Base-by-base conservation (phyloP, 306 rosid genomes). In the Vigna hirtella region DNA sequence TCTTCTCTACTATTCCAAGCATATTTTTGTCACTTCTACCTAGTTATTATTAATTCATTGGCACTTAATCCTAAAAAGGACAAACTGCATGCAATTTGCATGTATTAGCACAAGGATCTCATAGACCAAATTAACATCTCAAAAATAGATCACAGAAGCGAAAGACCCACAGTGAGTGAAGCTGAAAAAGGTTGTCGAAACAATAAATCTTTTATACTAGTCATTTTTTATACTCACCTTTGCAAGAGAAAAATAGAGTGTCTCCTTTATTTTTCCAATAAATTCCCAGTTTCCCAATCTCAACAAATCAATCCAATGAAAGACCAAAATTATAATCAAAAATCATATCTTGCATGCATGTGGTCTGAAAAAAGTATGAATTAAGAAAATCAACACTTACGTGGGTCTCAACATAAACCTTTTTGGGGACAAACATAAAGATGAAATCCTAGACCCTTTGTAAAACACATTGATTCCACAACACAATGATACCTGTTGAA, bases 401-500 rank as follows among this genome's bases (percentile, higher is more conserved):
- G 16, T 11, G 62, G 59, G 68, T 40, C 69, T 56, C 66, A 77
- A 51, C 75, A 30, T 52, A 77, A 73, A 77, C 57, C 80, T 13
- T 62, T 61, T 76, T 7, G 36, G 24, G 9, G 63, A n/a, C 1
- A 43, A 26, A 13, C 28, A 12, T 45, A 42, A 68, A 66, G 52
- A 68, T 43, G 26, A 10, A 68, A 42, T 36, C n/a, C 32, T 40
- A 14, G 17, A 64, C 24, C 43, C 49, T 56, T 61, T 68, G 12
- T 1, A 79, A 58, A 77, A 59, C 57, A 72, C 24, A 71, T 22
- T 51, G 12, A 59, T 20, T 26, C 16, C 65, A 26, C 65, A 59
- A 59, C 42, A 12, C 69, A 26, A 30, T 0, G 77, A 66, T 79
- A 94, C 98, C 98, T 91, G 96, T 72, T 88, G 89, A 82, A 95